Conservation (phyloP, 1,284 basidiomycete genomes). For the Ceratobasidium sp. region DNA sequence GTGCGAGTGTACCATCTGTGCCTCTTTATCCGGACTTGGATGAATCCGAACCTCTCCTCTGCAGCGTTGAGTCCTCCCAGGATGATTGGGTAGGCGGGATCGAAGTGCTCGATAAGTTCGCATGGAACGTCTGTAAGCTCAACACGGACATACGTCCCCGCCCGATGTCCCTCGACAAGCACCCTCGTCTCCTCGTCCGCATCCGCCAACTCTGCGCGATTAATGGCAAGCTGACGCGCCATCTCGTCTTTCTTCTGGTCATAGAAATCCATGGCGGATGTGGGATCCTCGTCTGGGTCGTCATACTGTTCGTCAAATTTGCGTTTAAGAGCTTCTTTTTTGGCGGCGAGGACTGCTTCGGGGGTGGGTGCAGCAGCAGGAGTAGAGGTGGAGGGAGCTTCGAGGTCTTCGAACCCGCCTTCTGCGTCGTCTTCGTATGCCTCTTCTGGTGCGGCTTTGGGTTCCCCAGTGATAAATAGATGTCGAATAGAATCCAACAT, state of each 20-base stretch:
- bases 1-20: constrained; percentile 95
- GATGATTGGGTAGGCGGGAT: constrained; percentile 90
- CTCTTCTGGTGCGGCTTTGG: constrained; percentile 57
- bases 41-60: constrained; percentile 92
- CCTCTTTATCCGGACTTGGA: constrained; percentile 95
- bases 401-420: constrained; percentile 59
- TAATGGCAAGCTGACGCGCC: constrained; percentile 83
- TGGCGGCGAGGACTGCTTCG: constrained; percentile 75
- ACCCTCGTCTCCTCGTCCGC: constrained; percentile 82
- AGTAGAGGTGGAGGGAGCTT: constrained; percentile 55
- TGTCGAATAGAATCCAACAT: constrained; percentile 86
- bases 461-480: constrained; percentile 88
- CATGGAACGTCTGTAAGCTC: constrained; percentile 87
- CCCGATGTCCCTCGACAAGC: constrained; percentile 88
- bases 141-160: constrained; percentile 94
- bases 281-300: constrained; percentile 74
- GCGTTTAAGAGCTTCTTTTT: constrained; percentile 91
- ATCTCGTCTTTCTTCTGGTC: constrained; percentile 93
- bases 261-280: constrained; percentile 82
- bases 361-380: constrained; percentile 54
- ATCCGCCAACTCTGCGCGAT: constrained; percentile 86
- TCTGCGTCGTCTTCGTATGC: constrained; percentile 61
- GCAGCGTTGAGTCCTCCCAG: constrained; percentile 92
- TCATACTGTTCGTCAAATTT: constrained; percentile 99
- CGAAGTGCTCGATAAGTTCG: constrained; percentile 94